phyloP scores from a whole-genome alignment of 192 early-diverging fungal species.

The Gigaspora rosea region DNA sequence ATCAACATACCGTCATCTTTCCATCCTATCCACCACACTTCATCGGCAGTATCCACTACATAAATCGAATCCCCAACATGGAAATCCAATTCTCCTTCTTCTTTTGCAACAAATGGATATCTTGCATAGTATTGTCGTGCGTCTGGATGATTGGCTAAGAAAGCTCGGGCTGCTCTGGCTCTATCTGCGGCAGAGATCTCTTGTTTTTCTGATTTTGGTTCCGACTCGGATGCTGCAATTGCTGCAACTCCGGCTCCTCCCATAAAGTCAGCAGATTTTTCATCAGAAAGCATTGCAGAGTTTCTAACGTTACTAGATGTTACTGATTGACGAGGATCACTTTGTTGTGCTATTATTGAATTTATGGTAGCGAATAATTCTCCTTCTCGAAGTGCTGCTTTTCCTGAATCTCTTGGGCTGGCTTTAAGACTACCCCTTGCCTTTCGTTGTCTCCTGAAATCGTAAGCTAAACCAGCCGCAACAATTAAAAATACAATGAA shows the following conservation, averaged over 20 bases:
- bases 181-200: background rate
- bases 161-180: background rate
- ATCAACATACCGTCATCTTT: constrained; percentile 57
- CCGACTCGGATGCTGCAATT: background rate
- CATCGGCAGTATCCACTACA: constrained; percentile 76
- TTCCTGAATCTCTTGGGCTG: background rate
- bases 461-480: constrained; percentile 52
- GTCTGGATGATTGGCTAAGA: background rate
- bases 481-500: constrained; percentile 67
- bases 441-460: constrained; percentile 25
- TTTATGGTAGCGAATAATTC: constrained; percentile 14
- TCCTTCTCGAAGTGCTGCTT: background rate
- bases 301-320: background rate
- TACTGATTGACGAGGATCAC: background rate
- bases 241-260: background rate
- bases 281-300: constrained; percentile 4
- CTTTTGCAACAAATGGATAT: constrained; percentile 72
- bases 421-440: background rate
- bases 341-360: background rate
- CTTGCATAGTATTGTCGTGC: constrained; percentile 59
- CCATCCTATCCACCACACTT: constrained; percentile 85
- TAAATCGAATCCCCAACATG: constrained; percentile 67
- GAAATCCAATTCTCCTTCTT: constrained; percentile 74
- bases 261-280: background rate
- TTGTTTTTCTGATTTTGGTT: background rate